phyloP scores from a whole-genome alignment of 805 yeast genomes.

The Metschnikowia baotianmanensis region DNA sequence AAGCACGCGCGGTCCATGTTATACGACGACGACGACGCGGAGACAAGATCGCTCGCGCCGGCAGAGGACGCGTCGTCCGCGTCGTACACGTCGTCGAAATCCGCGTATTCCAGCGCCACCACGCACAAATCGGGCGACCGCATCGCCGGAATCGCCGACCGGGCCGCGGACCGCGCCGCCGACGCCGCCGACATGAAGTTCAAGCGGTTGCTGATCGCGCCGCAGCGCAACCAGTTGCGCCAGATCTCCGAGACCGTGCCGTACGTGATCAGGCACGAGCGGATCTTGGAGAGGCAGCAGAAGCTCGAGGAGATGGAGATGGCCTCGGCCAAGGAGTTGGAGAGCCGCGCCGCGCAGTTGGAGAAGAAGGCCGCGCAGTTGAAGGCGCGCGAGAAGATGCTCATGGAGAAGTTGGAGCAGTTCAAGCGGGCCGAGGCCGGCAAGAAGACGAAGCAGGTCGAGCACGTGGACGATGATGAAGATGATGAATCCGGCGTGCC shows the following conservation, averaged over 20 bases:
- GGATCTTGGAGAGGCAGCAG: conserved; percentile 69
- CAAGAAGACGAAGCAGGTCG: neutral
- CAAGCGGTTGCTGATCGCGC: conserved; percentile 44
- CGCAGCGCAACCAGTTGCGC: conserved; percentile 62
- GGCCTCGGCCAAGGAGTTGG: conserved; percentile 70
- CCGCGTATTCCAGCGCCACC: conserved; percentile 25
- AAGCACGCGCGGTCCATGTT: conserved; percentile 36
- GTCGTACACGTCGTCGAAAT: conserved; percentile 31
- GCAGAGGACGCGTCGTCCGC: conserved; percentile 27
- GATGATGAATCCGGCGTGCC: neutral
- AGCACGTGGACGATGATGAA: neutral
- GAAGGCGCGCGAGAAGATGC: conserved; percentile 59
- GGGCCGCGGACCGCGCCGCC: too few species aligned
- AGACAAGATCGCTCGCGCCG: conserved; percentile 25
- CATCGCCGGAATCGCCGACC: too few species aligned
- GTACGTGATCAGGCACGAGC: conserved; percentile 76
- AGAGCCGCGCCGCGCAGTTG: conserved; percentile 69
- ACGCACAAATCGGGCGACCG: too few species aligned
- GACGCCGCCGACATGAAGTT: conserved; percentile 28
- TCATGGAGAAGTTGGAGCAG: conserved; percentile 42
- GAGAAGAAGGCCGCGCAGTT: conserved; percentile 73
- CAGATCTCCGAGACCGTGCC: conserved; percentile 83
- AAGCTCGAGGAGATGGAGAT: conserved; percentile 78
- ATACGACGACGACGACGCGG: conserved; percentile 25
- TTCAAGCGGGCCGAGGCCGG: conserved; percentile 11